Percentiles rank a stretch among this genome's conserved stretches.
Conservation (phyloP, 805 yeast species). For the Komagataella phaffii region DNA sequence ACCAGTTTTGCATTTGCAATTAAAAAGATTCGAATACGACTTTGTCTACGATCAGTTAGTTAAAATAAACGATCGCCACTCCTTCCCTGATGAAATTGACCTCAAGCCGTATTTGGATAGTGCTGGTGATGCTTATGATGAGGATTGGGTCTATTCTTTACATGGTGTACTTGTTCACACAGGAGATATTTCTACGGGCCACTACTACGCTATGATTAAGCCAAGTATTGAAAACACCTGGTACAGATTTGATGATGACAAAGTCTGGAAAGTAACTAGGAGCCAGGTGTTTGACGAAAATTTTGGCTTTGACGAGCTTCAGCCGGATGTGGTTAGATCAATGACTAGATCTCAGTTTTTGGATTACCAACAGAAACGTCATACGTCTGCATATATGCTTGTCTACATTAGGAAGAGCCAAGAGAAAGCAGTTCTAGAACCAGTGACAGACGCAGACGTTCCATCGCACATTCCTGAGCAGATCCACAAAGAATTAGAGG, state of each 20-base stretch:
- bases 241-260: constrained; percentile 93
- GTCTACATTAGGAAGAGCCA: constrained; percentile 70
- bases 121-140: constrained; percentile 26
- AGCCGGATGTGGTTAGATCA: constrained; percentile 31
- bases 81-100: constrained; percentile 76
- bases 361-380: constrained; percentile 56
- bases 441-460: constrained; percentile 35
- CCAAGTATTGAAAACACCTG: constrained; percentile 62
- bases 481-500: constrained; percentile 48
- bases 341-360: constrained; percentile 49
- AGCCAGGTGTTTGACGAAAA: constrained; percentile 85
- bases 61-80: constrained; percentile 85
- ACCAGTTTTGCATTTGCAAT: constrained; percentile 82
- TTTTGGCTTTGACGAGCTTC: constrained; percentile 64
- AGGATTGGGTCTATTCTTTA: constrained; percentile 66
- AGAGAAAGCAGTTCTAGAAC: constrained; percentile 43
- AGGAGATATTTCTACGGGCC: constrained; percentile 94
- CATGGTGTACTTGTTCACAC: constrained; percentile 95
- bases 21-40: constrained; percentile 91
- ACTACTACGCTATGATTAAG: constrained; percentile 86
- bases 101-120: constrained; percentile 67
- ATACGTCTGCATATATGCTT: constrained; percentile 94
- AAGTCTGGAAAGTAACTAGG: constrained; percentile 77
- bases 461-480: constrained; percentile 61
- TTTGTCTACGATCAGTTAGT: constrained; percentile 78